Evolutionary conservation across 2,329 filamentous ascomycete genomes (phyloP).

Genomic region (Penicillium sp.): DNA sequence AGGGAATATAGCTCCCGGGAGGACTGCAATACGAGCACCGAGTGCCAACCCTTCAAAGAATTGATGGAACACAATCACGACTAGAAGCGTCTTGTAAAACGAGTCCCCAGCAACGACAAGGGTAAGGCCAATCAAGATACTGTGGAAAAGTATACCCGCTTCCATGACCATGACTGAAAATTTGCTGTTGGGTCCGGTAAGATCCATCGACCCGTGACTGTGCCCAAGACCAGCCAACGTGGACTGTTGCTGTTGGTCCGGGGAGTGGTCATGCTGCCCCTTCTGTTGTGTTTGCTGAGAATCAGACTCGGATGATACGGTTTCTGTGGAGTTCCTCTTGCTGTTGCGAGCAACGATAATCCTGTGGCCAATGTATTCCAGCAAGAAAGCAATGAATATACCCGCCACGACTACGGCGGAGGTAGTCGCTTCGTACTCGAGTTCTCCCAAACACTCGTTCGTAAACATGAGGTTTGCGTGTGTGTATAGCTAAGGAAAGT

Average conservation of each 20-base stretch:
- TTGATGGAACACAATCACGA: slow-evolving; percentile 74
- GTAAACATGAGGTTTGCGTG: slow-evolving; percentile 72
- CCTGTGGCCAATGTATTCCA: slow-evolving; percentile 67
- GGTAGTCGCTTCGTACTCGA: slow-evolving; percentile 68
- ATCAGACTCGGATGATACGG: slow-evolving; percentile 2
- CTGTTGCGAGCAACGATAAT: slow-evolving; percentile 44
- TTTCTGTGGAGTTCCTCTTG: slow-evolving; percentile 14
- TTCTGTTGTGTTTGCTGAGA: slow-evolving; percentile 9
- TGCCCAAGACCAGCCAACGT: slow-evolving; percentile 34
- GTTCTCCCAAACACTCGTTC: slow-evolving; percentile 65
- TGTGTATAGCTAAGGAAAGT: slow-evolving; percentile 61
- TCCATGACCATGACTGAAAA: slow-evolving; percentile 69
- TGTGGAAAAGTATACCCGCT: slow-evolving; percentile 73
- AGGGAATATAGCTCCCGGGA: slow-evolving; percentile 40
- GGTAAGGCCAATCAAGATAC: slow-evolving; percentile 53
- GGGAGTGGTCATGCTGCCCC: slow-evolving; percentile 3
- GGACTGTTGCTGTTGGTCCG: slow-evolving; percentile 4
- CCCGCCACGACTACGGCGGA: slow-evolving; percentile 73
- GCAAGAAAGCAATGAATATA: slow-evolving; percentile 68
- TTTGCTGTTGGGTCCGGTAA: slow-evolving; percentile 46
- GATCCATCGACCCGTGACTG: slow-evolving; percentile 34
- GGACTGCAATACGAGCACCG: slow-evolving; percentile 66
- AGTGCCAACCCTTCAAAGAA: slow-evolving; percentile 76
- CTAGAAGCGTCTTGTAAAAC: slow-evolving; percentile 53
- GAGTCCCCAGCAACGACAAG: slow-evolving; percentile 51